These are phyloP conservation scores for Starmerella riodocensis DNA, from an alignment of 805 yeast genomes.

Conservation along the genomic window DNA sequence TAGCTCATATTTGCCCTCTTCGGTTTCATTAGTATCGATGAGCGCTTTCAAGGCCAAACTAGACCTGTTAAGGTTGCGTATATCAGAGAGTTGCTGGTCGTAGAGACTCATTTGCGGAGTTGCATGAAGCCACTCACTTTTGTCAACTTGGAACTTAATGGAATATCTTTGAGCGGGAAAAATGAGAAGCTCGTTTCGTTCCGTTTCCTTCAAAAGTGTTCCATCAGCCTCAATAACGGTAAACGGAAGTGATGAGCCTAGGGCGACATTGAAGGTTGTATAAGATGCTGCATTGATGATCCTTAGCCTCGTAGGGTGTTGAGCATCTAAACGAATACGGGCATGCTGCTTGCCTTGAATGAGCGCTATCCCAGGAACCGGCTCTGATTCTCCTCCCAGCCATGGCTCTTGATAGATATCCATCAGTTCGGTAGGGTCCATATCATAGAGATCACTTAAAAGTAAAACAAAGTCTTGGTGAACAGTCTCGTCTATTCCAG, in stretches of 20 bases:
- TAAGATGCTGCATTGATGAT: conserved; percentile 28
- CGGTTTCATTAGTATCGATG: background rate
- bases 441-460: conserved; percentile 33
- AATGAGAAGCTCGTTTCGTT: conserved; percentile 21
- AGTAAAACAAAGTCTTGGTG: conserved; percentile 28
- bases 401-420: conserved; percentile 31
- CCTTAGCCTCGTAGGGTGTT: conserved; percentile 19
- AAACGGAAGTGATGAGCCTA: conserved; percentile 22
- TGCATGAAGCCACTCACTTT: background rate
- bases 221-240: conserved; percentile 29
- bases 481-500: conserved; percentile 20
- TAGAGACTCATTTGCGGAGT: conserved; percentile 6
- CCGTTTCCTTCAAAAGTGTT: conserved; percentile 21
- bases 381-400: conserved; percentile 29
- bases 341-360: conserved; percentile 30
- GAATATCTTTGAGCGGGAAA: conserved; percentile 76
- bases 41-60: background rate
- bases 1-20: background rate
- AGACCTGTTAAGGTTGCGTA: background rate
- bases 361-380: conserved; percentile 32
- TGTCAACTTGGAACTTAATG: conserved; percentile 36
- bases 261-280: conserved; percentile 25
- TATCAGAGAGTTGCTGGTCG: background rate
- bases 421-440: conserved; percentile 27
- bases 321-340: conserved; percentile 6